Base-by-base conservation (phyloP, 78 protist genomes). In the Monosiga brevicollis region DNA sequence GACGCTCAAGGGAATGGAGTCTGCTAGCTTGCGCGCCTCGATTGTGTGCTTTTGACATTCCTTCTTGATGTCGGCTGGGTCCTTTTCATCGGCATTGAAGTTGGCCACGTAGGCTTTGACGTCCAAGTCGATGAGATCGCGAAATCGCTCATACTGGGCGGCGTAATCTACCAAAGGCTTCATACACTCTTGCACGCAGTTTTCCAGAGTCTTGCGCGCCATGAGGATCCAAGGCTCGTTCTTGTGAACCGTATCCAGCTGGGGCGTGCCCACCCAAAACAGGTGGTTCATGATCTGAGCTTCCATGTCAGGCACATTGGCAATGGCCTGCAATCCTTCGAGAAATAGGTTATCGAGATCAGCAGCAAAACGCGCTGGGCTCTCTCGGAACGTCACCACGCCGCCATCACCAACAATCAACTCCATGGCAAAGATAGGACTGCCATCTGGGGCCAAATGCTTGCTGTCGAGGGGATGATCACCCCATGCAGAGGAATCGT, bases 241-340 rank as follows among this genome's bases (percentile, higher is more conserved):
- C 37, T 81, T 70, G 71, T 26, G 72, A 81, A 73, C 54, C 55
- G 89, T 32, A 20, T 36, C 85, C 24, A 88, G 80, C 37, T 25
- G 0, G 11, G 87, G 92, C 6, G 72, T 79, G 62, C 78, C 11
- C 29, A 79, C 24, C 94, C 94, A 91, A 76, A 90, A 88, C 38
- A 89, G 86, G 10, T 80, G 1, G 38, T 82, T 76, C 92, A 92
- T 88, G 35, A 93, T 83, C 35, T 20, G 76, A 43, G 73, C 49
- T 86, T 93, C 95, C 36, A 93, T 62, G 86, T 86, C 91, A 3
- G 89, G 89, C 76, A 93, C 49, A 74, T 77, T 87, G 29, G 42
- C 74, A 32, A 41, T 11, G 25, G 83, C 2, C 26, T 0, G 24
- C 49, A 88, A 10, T 9, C 77, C 92, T 43, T 77, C 76, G 49